Percentiles rank a stretch among this genome's conserved stretches.
These are phyloP conservation scores for Capsicum pubescens DNA, from an alignment of 257 asterid genomes.

Conservation along the genomic window DNA sequence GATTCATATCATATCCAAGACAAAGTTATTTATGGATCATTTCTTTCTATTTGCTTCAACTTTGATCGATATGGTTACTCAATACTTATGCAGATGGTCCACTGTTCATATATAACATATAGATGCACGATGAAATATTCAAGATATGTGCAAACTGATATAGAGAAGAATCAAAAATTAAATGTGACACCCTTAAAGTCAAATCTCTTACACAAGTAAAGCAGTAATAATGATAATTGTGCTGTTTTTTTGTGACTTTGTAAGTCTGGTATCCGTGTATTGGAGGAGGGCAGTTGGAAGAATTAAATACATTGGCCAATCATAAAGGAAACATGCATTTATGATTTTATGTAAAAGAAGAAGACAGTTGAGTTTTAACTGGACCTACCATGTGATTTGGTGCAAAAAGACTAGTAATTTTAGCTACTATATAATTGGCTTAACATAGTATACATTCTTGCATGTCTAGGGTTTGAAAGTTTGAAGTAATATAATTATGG, in stretches of 20 bases:
- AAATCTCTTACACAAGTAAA: background rate
- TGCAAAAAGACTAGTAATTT: background rate
- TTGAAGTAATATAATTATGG: background rate
- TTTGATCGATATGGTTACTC: background rate
- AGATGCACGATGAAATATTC: no score
- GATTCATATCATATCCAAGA: background rate
- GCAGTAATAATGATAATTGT: background rate
- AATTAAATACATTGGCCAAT: background rate
- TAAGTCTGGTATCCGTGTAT: background rate
- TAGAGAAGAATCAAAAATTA: background rate
- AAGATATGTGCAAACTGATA: no score
- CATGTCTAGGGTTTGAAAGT: background rate
- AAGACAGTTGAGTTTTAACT: background rate
- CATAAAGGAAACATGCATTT: conserved; percentile 11
- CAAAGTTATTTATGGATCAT: background rate
- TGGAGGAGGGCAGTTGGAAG: conserved; percentile 22
- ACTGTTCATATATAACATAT: no score
- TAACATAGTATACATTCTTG: background rate
- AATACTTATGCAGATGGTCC: background rate
- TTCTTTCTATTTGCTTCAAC: background rate
- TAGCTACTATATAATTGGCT: conserved; percentile 20
- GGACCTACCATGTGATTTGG: conserved; percentile 28
- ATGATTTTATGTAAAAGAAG: conserved; percentile 16
- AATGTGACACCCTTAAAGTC: background rate
- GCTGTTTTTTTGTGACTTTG: conserved; percentile 18